phyloP scores from a whole-genome alignment of 2,329 filamentous ascomycete genomes.

The Fusarium longipes region DNA sequence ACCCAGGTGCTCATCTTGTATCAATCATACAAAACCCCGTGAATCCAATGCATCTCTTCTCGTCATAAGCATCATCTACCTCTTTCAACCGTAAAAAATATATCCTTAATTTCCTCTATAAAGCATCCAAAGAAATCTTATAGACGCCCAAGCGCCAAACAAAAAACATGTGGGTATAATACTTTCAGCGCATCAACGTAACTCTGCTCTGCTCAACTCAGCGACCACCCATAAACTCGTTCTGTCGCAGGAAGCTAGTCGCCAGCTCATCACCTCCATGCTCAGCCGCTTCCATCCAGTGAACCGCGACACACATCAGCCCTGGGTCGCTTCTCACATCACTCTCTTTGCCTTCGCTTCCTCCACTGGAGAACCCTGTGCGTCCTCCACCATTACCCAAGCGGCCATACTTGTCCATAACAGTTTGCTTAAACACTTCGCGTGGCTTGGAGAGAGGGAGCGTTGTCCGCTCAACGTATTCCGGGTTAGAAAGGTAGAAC shows the following conservation, averaged over 20 bases:
- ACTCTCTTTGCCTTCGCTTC: constrained; percentile 52
- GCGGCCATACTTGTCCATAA: constrained; percentile 76
- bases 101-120: constrained; percentile 21
- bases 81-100: constrained; percentile 11
- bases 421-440: constrained; percentile 90
- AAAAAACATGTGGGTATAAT: constrained; percentile 45
- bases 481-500: constrained; percentile 91
- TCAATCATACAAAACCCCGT: constrained; percentile 12
- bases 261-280: constrained; percentile 88
- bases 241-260: constrained; percentile 81
- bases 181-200: constrained; percentile 22
- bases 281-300: constrained; percentile 95
- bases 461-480: constrained; percentile 82
- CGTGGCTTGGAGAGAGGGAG: constrained; percentile 84
- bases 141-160: constrained; percentile 36
- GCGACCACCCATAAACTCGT: constrained; percentile 56
- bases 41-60: constrained; percentile 5
- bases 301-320: constrained; percentile 92
- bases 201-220: constrained; percentile 28
- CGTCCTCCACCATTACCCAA: constrained; percentile 43
- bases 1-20: constrained; percentile 1
- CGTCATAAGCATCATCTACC: constrained; percentile 22
- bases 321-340: constrained; percentile 79
- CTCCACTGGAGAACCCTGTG: constrained; percentile 36
- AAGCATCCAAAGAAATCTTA: constrained; percentile 24